Evolutionary conservation across 768 basidiomycete genomes (phyloP).

Genomic region (Rhodocollybia butyracea): DNA sequence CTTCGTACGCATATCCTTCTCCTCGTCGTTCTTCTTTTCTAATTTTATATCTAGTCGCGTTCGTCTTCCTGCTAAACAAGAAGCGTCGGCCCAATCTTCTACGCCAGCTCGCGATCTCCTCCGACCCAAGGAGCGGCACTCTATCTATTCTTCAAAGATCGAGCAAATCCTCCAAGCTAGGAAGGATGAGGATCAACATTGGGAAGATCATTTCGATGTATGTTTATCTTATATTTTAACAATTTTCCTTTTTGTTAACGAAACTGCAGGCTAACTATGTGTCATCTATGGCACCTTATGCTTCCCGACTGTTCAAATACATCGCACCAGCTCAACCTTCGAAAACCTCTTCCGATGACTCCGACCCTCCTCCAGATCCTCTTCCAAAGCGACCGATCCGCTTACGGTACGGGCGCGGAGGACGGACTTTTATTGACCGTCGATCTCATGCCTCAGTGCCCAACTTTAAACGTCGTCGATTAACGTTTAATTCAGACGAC

Average conservation of each 20-base stretch:
- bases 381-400: constrained; percentile 51
- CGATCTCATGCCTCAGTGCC: constrained; percentile 29
- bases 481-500: constrained; percentile 28
- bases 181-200: constrained; percentile 73
- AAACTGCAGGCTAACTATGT: constrained; percentile 65
- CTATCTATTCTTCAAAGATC: constrained; percentile 56
- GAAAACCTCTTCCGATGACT: constrained; percentile 24
- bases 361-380: constrained; percentile 22
- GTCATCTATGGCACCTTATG: constrained; percentile 46
- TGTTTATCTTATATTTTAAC: constrained; percentile 20
- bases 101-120: constrained; percentile 29
- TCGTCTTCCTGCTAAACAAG: neutral
- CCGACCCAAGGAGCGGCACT: constrained; percentile 64
- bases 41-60: neutral
- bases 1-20: constrained; percentile 22
- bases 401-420: constrained; percentile 78
- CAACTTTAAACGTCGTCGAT: constrained; percentile 35
- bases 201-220: constrained; percentile 88
- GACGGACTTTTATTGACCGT: constrained; percentile 74
- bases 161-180: constrained; percentile 59
- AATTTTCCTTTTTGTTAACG: neutral
- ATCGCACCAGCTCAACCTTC: constrained; percentile 33
- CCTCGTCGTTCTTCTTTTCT: constrained; percentile 9
- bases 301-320: constrained; percentile 67
- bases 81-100: neutral